Evolutionary conservation across 1,284 basidiomycete genomes (phyloP).

Genomic region (Phellopilus nigrolimitatus): DNA sequence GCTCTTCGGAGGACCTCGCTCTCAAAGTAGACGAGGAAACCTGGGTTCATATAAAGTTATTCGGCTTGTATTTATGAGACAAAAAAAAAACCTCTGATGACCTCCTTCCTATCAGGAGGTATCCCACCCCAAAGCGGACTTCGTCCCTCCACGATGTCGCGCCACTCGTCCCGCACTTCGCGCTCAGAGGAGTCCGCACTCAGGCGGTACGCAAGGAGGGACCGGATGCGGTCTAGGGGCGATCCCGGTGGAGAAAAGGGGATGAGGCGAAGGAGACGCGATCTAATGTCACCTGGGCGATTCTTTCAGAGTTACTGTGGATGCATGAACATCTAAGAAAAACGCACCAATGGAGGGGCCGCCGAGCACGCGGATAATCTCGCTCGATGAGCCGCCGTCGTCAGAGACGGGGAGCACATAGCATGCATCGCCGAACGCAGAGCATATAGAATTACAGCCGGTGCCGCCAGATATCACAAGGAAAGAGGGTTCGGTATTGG

Average conservation of each 20-base stretch:
- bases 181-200: slow-evolving; percentile 63
- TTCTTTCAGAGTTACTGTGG: not conserved
- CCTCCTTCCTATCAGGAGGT: slow-evolving; percentile 88
- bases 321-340: slow-evolving; percentile 9
- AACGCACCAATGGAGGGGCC: slow-evolving; percentile 72
- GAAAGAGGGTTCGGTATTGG: slow-evolving; percentile 34
- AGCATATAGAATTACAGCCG: slow-evolving; percentile 75
- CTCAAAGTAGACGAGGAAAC: slow-evolving; percentile 89
- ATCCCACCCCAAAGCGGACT: slow-evolving; percentile 86
- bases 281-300: slow-evolving; percentile 72
- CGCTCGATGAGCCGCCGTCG: slow-evolving; percentile 81
- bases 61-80: not conserved
- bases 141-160: slow-evolving; percentile 87
- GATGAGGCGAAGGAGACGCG: slow-evolving; percentile 77
- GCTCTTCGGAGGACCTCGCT: slow-evolving; percentile 81
- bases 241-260: slow-evolving; percentile 55
- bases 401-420: slow-evolving; percentile 83
- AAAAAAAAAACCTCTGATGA: slow-evolving; percentile 60
- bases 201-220: slow-evolving; percentile 77
- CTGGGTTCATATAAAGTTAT: slow-evolving; percentile 35
- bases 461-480: slow-evolving; percentile 79
- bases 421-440: slow-evolving; percentile 63
- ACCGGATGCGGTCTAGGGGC: slow-evolving; percentile 65
- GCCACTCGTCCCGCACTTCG: slow-evolving; percentile 85
- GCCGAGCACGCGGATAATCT: slow-evolving; percentile 79